Evolutionary conservation across 108 stramenopile species (phyloP).

Genomic region (Chaetoceros muelleri): DNA sequence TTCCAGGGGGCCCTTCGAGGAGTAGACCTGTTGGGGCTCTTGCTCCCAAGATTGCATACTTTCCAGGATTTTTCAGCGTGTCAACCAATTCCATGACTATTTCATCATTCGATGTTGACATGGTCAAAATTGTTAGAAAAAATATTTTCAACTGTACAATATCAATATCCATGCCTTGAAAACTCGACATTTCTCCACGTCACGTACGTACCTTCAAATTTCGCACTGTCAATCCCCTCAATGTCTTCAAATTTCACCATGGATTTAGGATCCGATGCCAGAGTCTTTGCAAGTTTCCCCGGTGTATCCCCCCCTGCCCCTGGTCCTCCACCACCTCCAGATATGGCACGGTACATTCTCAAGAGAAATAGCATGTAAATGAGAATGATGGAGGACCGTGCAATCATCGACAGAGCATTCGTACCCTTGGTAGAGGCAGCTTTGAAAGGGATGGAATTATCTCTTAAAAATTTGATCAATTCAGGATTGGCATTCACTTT

Average conservation of each 20-base stretch:
- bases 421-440: slow-evolving; percentile 39
- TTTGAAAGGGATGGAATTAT: slow-evolving; percentile 44
- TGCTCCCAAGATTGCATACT: slow-evolving; percentile 77
- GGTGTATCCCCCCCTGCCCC: slow-evolving; percentile 30
- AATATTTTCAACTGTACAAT: too few relatives aligned
- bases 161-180: too few relatives aligned
- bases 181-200: too few relatives aligned
- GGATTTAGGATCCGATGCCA: slow-evolving; percentile 23
- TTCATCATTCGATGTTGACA: too few relatives aligned
- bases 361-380: slow-evolving; percentile 54
- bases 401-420: slow-evolving; percentile 19
- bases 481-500: slow-evolving; percentile 55
- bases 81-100: slow-evolving; percentile 88
- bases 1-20: slow-evolving; percentile 61
- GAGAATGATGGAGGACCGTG: slow-evolving; percentile 30
- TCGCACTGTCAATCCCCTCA: slow-evolving; percentile 76
- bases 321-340: slow-evolving; percentile 24
- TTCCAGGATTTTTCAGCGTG: slow-evolving; percentile 65
- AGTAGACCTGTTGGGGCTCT: slow-evolving; percentile 77
- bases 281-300: slow-evolving; percentile 47
- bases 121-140: too few relatives aligned
- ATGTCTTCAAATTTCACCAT: slow-evolving; percentile 70
- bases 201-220: too few relatives aligned
- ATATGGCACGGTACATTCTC: slow-evolving; percentile 52
- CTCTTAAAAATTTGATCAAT: slow-evolving; percentile 36